Evolutionary conservation across 768 basidiomycete genomes (phyloP).

Genomic region (Boletellus emodensis): DNA sequence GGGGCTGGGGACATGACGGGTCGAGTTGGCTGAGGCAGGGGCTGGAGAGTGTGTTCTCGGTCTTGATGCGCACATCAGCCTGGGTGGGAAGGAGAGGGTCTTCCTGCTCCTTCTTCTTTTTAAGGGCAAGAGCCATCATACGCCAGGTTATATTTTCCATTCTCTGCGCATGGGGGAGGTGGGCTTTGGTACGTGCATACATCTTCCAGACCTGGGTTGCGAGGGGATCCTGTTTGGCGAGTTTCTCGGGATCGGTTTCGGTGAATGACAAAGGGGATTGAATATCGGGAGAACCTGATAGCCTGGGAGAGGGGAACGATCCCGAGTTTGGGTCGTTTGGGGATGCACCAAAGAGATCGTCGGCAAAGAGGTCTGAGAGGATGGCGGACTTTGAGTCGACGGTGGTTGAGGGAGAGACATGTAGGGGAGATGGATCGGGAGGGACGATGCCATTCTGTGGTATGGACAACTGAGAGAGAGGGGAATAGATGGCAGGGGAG

Average conservation of each 20-base stretch:
- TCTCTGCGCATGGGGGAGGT: slow-evolving; percentile 83
- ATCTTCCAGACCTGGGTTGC: slow-evolving; percentile 98
- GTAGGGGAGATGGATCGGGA: slow-evolving; percentile 33
- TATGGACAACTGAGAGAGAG: slow-evolving; percentile 37
- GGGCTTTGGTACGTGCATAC: slow-evolving; percentile 88
- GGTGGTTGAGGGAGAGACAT: slow-evolving; percentile 38
- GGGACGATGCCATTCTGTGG: slow-evolving; percentile 30
- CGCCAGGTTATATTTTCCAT: slow-evolving; percentile 99
- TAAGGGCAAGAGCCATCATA: slow-evolving; percentile 94
- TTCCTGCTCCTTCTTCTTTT: slow-evolving; percentile 81
- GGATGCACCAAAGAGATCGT: slow-evolving; percentile 52
- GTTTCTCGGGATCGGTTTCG: slow-evolving; percentile 56
- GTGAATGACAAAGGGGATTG: slow-evolving; percentile 38
- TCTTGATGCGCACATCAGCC: slow-evolving; percentile 19
- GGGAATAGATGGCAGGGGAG: slow-evolving; percentile 39
- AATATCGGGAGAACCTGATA: slow-evolving; percentile 68
- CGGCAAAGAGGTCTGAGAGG: slow-evolving; percentile 67
- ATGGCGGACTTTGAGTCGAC: slow-evolving; percentile 57
- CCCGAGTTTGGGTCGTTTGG: slow-evolving; percentile 37
- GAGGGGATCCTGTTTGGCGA: slow-evolving; percentile 83
- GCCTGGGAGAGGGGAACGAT: slow-evolving; percentile 59
- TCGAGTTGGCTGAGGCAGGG: slow-evolving; percentile 2
- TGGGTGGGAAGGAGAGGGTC: slow-evolving; percentile 17
- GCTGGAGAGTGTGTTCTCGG: slow-evolving; percentile 10
- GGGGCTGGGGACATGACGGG: neutral